Conservation (phyloP, 257 asterid species). For the Cynanchum wilfordii region DNA sequence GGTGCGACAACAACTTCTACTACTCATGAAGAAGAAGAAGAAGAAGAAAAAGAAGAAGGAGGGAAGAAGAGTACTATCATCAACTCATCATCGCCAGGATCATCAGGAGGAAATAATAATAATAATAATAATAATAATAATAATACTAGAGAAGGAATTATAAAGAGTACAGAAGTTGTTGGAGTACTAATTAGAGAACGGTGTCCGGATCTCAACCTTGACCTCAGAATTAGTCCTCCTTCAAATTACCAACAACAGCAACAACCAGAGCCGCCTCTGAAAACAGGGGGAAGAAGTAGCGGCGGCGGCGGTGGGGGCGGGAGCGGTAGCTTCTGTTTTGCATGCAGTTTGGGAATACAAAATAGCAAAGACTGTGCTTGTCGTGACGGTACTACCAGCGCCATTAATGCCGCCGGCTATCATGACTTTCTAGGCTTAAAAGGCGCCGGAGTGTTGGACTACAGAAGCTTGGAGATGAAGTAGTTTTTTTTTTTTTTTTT, state of each 20-base stretch:
- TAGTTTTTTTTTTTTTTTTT: constrained; percentile 8
- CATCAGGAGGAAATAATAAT: not conserved
- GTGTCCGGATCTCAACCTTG: constrained; percentile 86
- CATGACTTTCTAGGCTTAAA: constrained; percentile 61
- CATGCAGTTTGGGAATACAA: constrained; percentile 59
- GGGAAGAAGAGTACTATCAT: not conserved
- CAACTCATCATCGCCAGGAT: not conserved
- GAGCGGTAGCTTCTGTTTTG: constrained; percentile 34
- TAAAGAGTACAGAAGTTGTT: constrained; percentile 19
- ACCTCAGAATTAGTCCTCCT: constrained; percentile 84
- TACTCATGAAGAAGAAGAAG: constrained; percentile 2
- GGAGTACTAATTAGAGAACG: constrained; percentile 21
- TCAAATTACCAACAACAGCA: constrained; percentile 23
- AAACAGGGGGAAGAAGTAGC: constrained; percentile 26
- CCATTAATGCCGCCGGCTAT: constrained; percentile 23
- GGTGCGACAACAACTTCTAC: constrained; percentile 19
- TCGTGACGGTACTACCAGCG: constrained; percentile 15
- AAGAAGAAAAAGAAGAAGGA: constrained; percentile 3
- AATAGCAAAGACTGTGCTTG: constrained; percentile 66
- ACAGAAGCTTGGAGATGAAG: constrained; percentile 67
- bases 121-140: not conserved
- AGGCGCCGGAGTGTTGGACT: constrained; percentile 48
- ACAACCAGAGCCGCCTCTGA: constrained; percentile 10
- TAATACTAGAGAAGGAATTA: constrained; percentile 17
- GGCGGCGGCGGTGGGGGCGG: not conserved